Percentiles rank a stretch among this genome's conserved stretches.
Conservation (phyloP, 345 rosid genomes). For the Gossypium longicalyx region DNA sequence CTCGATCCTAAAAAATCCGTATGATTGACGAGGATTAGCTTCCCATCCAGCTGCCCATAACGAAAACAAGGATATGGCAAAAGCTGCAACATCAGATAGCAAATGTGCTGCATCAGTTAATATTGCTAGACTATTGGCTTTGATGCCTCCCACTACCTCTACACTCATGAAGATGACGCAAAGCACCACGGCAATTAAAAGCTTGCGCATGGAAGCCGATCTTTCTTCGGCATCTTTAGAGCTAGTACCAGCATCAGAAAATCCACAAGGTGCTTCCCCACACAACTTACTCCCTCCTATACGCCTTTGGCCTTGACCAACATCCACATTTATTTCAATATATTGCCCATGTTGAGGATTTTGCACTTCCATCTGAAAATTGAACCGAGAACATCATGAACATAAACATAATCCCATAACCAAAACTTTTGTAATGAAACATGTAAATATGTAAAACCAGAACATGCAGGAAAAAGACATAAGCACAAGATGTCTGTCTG, state of each 20-base stretch:
- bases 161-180: slow-evolving; percentile 45
- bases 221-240: slow-evolving; percentile 44
- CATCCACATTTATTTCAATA: slow-evolving; percentile 36
- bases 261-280: slow-evolving; percentile 44
- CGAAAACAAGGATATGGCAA: slow-evolving; percentile 45
- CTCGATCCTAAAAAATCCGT: slow-evolving; percentile 47
- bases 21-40: slow-evolving; percentile 45
- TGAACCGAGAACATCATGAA: neutral
- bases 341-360: slow-evolving; percentile 11
- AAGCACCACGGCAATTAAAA: slow-evolving; percentile 33
- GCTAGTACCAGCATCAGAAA: slow-evolving; percentile 32
- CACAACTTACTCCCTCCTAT: slow-evolving; percentile 33
- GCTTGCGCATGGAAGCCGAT: slow-evolving; percentile 42
- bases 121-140: slow-evolving; percentile 50
- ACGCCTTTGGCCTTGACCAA: slow-evolving; percentile 5
- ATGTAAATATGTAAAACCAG: neutral
- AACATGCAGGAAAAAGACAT: neutral
- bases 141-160: slow-evolving; percentile 48
- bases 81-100: slow-evolving; percentile 35
- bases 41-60: slow-evolving; percentile 55
- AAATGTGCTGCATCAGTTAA: slow-evolving; percentile 49
- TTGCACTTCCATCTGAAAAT: slow-evolving; percentile 18
- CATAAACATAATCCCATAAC: neutral
- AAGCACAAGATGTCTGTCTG: neutral
- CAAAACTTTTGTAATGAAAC: neutral